phyloP scores from a whole-genome alignment of 1,284 basidiomycete genomes.

The Ceratobasidium papillatum region DNA sequence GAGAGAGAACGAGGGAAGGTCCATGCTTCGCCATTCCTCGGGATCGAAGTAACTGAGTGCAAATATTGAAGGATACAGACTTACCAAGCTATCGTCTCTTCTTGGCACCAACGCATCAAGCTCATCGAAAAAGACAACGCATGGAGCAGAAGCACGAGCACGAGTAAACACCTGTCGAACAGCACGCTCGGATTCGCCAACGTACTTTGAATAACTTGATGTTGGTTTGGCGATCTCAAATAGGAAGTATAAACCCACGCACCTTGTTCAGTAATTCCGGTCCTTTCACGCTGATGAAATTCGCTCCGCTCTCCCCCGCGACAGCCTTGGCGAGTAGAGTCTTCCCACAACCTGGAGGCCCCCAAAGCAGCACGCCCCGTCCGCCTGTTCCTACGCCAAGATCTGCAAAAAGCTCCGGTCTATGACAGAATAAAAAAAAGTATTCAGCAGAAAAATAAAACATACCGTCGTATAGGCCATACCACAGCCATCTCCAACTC shows the following conservation, averaged over 20 bases:
- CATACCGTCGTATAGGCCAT: slow-evolving; percentile 76
- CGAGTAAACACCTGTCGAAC: slow-evolving; percentile 93
- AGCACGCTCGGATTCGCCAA: slow-evolving; percentile 95
- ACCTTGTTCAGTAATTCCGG: slow-evolving; percentile 97
- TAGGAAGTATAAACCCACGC: slow-evolving; percentile 45
- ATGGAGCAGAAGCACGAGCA: slow-evolving; percentile 86
- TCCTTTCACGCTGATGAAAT: slow-evolving; percentile 96
- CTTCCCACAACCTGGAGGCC: slow-evolving; percentile 97
- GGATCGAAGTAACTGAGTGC: not conserved
- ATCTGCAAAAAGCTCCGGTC: slow-evolving; percentile 83
- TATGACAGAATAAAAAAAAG: slow-evolving; percentile 39
- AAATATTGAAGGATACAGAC: slow-evolving; percentile 48
- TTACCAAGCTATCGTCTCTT: slow-evolving; percentile 87
- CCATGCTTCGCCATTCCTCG: not conserved
- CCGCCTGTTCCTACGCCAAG: slow-evolving; percentile 63
- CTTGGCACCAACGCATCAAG: slow-evolving; percentile 95
- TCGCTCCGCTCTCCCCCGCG: slow-evolving; percentile 90
- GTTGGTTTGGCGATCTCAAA: not conserved
- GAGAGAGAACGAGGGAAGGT: not conserved
- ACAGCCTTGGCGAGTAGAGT: slow-evolving; percentile 91
- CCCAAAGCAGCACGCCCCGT: slow-evolving; percentile 92
- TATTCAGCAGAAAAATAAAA: not conserved
- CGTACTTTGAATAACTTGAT: slow-evolving; percentile 71
- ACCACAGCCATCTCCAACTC: slow-evolving; percentile 98
- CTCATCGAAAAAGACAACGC: slow-evolving; percentile 96